phyloP scores from a whole-genome alignment of 1,139 yeast genomes.

The Suhomyces anneliseae region DNA sequence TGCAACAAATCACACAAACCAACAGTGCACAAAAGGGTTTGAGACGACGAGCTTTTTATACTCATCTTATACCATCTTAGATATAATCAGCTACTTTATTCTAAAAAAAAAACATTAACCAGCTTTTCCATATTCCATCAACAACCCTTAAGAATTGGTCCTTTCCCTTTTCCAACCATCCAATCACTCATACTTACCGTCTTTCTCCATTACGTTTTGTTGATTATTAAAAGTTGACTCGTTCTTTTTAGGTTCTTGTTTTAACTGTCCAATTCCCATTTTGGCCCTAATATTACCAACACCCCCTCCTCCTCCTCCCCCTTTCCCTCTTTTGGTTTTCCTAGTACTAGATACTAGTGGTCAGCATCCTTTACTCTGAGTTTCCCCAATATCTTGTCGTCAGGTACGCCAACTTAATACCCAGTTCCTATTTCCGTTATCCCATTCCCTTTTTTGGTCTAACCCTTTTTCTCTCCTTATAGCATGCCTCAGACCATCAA shows the following conservation, averaged over 20 bases:
- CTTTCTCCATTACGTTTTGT: background rate
- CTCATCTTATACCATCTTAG: background rate
- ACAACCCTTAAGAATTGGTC: no score
- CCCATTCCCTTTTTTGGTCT: background rate
- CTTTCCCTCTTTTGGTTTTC: background rate
- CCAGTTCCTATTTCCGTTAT: background rate
- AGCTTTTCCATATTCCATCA: no score
- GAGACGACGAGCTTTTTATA: background rate
- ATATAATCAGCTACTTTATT: background rate
- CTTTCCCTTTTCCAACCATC: no score
- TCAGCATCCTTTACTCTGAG: background rate
- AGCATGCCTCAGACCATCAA: conserved; percentile 38
- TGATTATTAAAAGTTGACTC: no score
- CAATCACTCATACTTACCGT: background rate
- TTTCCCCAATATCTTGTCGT: background rate
- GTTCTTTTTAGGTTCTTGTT: no score
- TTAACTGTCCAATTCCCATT: background rate
- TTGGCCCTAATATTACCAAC: no score
- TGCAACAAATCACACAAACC: conserved; percentile 8
- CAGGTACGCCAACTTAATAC: background rate
- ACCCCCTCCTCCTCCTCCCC: conserved; percentile 1
- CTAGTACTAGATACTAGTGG: background rate
- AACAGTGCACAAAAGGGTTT: background rate
- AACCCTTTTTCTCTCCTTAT: conserved; percentile 1
- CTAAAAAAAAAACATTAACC: no score